These are phyloP conservation scores for Suillus sp. DNA, from an alignment of 768 basidiomycete species.

Conservation along the genomic window DNA sequence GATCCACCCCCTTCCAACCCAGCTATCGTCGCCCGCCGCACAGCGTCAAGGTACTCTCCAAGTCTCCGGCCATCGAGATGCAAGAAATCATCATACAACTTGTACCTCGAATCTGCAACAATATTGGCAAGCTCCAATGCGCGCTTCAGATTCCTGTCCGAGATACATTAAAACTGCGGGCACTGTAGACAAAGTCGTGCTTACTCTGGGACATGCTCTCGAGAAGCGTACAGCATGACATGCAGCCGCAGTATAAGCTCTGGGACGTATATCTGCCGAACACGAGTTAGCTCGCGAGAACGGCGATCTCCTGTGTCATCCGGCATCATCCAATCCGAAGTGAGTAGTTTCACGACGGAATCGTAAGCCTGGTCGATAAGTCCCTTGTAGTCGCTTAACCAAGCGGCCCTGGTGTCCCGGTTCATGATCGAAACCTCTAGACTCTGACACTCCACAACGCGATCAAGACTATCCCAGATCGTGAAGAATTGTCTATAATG, in stretches of 20 bases:
- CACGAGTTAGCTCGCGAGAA: constrained; percentile 69
- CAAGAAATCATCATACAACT: constrained; percentile 84
- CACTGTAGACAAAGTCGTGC: constrained; percentile 29
- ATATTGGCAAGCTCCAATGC: constrained; percentile 79
- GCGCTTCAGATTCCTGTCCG: constrained; percentile 68
- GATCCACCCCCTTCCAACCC: constrained; percentile 76
- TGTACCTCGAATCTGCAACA: constrained; percentile 86
- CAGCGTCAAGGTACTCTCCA: constrained; percentile 71
- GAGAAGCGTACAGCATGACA: constrained; percentile 64
- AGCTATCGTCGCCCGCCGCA: constrained; percentile 70
- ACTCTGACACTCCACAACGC: constrained; percentile 61
- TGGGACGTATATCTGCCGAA: constrained; percentile 87
- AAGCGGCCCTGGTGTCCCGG: constrained; percentile 57
- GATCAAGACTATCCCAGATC: constrained; percentile 67
- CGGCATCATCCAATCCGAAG: constrained; percentile 73
- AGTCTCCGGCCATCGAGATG: constrained; percentile 58
- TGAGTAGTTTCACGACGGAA: constrained; percentile 69
- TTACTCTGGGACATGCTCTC: constrained; percentile 65
- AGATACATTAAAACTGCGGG: background rate
- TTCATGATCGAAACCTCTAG: constrained; percentile 58
- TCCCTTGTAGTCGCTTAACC: constrained; percentile 65
- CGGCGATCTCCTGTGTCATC: constrained; percentile 57
- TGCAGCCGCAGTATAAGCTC: constrained; percentile 89
- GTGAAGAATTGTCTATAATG: constrained; percentile 81
- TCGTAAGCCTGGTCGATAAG: constrained; percentile 67